Conservation (phyloP, 2,329 filamentous ascomycete species). For the Penicillium griseofulvum region DNA sequence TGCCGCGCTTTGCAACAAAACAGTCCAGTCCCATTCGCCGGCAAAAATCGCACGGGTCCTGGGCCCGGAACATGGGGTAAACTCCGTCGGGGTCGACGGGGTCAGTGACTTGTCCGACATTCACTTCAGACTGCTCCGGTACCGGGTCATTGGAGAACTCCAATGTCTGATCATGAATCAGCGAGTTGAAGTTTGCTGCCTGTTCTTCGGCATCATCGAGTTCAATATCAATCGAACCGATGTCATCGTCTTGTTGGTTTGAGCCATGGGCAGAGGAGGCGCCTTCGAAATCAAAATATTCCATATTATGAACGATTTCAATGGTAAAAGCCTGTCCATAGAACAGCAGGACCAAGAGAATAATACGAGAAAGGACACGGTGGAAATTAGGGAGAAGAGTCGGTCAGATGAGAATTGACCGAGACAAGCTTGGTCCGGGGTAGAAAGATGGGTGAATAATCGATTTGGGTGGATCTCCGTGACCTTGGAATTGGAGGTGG, state of each 20-base stretch:
- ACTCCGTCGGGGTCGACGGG: constrained; percentile 28
- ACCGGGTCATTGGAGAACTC: constrained; percentile 36
- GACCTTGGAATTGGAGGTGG: constrained; percentile 2
- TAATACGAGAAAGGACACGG: constrained; percentile 1
- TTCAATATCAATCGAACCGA: constrained; percentile 39
- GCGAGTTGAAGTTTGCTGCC: constrained; percentile 38
- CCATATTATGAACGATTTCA: constrained; percentile 32
- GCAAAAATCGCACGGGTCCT: constrained; percentile 48
- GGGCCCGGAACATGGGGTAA: constrained; percentile 46
- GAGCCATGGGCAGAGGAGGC: constrained; percentile 39
- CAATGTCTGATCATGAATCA: constrained; percentile 43
- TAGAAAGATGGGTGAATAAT: constrained; percentile 22
- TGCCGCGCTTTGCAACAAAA: constrained; percentile 46
- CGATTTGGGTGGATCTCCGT: constrained; percentile 15
- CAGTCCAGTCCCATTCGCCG: constrained; percentile 48
- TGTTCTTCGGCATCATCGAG: constrained; percentile 41
- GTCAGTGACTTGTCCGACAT: constrained; percentile 19
- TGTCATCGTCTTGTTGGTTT: constrained; percentile 38
- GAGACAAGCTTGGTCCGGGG: constrained; percentile 27
- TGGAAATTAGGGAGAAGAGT: constrained; percentile 13
- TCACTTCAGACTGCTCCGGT: constrained; percentile 20
- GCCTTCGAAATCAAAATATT: constrained; percentile 50
- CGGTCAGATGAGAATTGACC: constrained; percentile 15
- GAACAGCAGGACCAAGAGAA: background rate
- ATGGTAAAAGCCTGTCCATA: background rate